A percentile compares a stretch with the other conserved stretches of the same genome.
These are phyloP conservation scores for Coleophoma eucalyptorum DNA, from an alignment of 2,329 filamentous ascomycete genomes.

Conservation along the genomic window DNA sequence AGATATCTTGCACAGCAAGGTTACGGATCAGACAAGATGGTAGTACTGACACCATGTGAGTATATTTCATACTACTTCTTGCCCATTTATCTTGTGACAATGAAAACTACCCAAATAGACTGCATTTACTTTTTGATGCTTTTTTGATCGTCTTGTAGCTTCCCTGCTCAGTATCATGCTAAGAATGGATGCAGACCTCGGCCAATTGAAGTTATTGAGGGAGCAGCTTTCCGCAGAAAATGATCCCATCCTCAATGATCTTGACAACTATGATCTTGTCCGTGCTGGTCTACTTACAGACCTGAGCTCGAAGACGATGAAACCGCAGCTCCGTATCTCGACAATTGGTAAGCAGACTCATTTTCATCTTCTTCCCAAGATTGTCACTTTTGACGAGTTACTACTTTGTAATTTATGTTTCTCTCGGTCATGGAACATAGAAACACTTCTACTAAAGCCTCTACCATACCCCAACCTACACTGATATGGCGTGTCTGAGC, in stretches of 20 bases:
- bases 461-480: too few species aligned
- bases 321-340: constrained; percentile 54
- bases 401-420: background rate
- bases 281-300: constrained; percentile 57
- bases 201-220: constrained; percentile 57
- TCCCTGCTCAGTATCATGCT: too few species aligned
- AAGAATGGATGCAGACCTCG: constrained; percentile 41
- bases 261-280: constrained; percentile 61
- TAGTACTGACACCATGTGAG: constrained; percentile 61
- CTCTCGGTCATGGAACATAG: too few species aligned
- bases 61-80: too few species aligned
- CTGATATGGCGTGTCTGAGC: too few species aligned
- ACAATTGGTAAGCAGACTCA: constrained; percentile 56
- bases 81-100: too few species aligned
- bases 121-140: too few species aligned
- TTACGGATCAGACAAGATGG: constrained; percentile 60
- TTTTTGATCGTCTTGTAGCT: too few species aligned
- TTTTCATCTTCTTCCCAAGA: background rate
- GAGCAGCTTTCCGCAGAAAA: constrained; percentile 49
- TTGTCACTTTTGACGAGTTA: background rate
- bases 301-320: constrained; percentile 45
- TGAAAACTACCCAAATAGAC: too few species aligned
- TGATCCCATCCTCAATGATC: constrained; percentile 64
- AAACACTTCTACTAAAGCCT: too few species aligned
- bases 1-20: constrained; percentile 69